phyloP scores from a whole-genome alignment of 1,284 basidiomycete genomes.

The Cryptococcus jaspeensis region DNA sequence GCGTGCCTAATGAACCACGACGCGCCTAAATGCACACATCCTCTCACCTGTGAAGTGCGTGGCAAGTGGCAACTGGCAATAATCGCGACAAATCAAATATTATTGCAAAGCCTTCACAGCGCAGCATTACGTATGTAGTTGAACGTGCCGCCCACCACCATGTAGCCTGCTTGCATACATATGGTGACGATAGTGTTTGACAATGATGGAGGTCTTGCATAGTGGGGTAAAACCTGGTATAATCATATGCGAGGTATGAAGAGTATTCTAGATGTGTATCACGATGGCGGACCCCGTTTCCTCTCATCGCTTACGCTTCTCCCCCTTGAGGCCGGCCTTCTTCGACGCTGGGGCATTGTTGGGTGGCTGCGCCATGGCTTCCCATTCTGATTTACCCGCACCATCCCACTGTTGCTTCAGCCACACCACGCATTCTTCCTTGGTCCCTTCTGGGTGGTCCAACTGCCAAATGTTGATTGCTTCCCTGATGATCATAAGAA shows the following conservation, averaged over 20 bases:
- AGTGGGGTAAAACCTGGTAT: not conserved
- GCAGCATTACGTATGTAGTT: no score
- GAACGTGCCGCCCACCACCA: not conserved
- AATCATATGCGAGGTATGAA: not conserved
- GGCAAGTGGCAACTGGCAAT: no score
- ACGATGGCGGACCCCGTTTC: no score
- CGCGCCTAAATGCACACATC: not conserved
- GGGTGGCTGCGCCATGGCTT: slow-evolving; percentile 10
- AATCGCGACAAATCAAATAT: no score
- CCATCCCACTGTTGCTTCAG: slow-evolving; percentile 52
- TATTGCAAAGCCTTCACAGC: no score
- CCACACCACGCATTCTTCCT: slow-evolving; percentile 69
- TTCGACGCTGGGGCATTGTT: not conserved
- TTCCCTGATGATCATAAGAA: slow-evolving; percentile 65
- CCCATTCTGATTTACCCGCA: slow-evolving; percentile 24
- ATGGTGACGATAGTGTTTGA: not conserved
- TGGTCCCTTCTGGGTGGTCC: slow-evolving; percentile 64
- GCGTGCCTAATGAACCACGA: not conserved
- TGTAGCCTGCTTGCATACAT: not conserved
- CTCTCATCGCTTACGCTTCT: slow-evolving; percentile 27
- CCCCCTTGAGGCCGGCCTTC: slow-evolving; percentile 15
- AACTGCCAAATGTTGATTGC: slow-evolving; percentile 79
- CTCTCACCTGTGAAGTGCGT: no score
- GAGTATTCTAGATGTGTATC: not conserved
- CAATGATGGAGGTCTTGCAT: not conserved